phyloP scores from a whole-genome alignment of 2,329 filamentous ascomycete genomes.

The Cadophora sp. region DNA sequence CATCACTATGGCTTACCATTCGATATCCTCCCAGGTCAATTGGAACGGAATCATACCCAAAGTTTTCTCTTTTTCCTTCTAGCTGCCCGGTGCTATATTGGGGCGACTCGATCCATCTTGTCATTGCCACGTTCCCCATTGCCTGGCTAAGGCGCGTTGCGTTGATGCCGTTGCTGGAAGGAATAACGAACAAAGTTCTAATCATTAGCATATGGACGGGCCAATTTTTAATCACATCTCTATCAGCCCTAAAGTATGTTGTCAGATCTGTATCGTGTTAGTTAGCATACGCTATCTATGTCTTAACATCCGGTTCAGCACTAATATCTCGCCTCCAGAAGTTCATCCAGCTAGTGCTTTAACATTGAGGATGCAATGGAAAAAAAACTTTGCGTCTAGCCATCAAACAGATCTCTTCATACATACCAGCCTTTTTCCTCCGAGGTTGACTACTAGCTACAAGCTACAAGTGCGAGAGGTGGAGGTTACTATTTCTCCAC shows the following conservation, averaged over 20 bases:
- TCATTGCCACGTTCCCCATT: not conserved
- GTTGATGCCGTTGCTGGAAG: not conserved
- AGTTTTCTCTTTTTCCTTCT: not conserved
- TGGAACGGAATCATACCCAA: not conserved
- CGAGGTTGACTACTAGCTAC: not conserved
- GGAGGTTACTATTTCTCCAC: not conserved
- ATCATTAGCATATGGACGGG: not conserved
- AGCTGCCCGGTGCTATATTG: not conserved
- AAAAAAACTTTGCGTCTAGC: not conserved
- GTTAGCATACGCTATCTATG: not conserved
- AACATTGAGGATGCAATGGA: not conserved
- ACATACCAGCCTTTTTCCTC: not conserved
- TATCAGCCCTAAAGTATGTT: not conserved
- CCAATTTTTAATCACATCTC: not conserved
- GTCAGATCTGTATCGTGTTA: not conserved
- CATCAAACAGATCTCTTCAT: not conserved
- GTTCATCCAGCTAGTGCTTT: not conserved
- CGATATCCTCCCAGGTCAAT: not conserved
- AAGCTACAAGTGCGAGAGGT: not conserved
- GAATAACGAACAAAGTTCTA: no score
- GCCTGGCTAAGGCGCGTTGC: no score
- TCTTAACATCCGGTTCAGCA: not conserved
- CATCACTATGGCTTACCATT: not conserved
- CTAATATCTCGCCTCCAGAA: constrained; percentile 4
- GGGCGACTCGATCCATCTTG: not conserved